These are phyloP conservation scores for Castanea mollissima DNA, from an alignment of 306 rosid genomes.

Conservation along the genomic window DNA sequence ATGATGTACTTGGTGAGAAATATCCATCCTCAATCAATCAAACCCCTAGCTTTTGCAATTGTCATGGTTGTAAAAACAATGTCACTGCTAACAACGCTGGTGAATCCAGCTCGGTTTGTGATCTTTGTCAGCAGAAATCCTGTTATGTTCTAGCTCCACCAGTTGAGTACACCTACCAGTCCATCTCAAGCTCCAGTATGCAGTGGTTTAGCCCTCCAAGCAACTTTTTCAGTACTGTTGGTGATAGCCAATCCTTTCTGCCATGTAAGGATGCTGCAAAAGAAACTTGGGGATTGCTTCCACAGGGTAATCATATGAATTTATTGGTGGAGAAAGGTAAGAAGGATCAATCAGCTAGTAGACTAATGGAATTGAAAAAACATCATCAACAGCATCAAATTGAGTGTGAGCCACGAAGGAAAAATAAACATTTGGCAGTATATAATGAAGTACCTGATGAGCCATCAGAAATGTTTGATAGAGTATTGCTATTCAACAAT, in stretches of 20 bases:
- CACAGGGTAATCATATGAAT: neutral
- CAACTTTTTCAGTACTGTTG: neutral
- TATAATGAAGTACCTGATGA: conserved; percentile 24
- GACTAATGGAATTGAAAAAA: conserved; percentile 24
- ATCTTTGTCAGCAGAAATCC: neutral
- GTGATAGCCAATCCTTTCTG: neutral
- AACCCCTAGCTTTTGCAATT: neutral
- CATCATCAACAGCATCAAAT: neutral
- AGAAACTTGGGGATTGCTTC: neutral
- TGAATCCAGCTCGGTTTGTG: neutral
- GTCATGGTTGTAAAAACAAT: neutral
- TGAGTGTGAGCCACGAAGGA: conserved; percentile 29
- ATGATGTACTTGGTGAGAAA: conserved; percentile 9
- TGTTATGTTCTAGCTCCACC: neutral
- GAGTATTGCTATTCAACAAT: conserved; percentile 22
- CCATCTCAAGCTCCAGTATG: neutral
- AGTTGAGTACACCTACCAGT: neutral
- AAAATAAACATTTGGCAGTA: conserved; percentile 37
- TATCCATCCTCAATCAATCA: neutral
- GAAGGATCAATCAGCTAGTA: neutral
- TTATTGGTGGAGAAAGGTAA: neutral
- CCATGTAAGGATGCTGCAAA: neutral
- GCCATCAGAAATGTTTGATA: conserved; percentile 33
- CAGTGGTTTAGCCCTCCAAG: neutral
- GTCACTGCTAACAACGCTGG: neutral